phyloP scores from a whole-genome alignment of 2,329 filamentous ascomycete genomes.

The Helminthosporium solani region DNA sequence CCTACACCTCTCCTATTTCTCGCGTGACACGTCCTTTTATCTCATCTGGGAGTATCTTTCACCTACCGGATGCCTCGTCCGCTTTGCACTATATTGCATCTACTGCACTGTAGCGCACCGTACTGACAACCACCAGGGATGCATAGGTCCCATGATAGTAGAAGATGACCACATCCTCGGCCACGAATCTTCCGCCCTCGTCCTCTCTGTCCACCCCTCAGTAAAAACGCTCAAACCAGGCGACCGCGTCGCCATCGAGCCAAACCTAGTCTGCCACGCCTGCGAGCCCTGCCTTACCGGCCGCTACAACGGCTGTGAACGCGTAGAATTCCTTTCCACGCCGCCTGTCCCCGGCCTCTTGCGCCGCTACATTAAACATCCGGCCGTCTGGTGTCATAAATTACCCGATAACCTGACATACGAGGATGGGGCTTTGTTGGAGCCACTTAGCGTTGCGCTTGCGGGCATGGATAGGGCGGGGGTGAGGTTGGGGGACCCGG shows the following conservation, averaged over 20 bases:
- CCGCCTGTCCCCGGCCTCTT: slow-evolving; percentile 85
- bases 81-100: no score
- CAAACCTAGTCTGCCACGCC: slow-evolving; percentile 85
- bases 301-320: slow-evolving; percentile 91
- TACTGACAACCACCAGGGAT: slow-evolving; percentile 48
- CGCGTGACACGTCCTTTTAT: background rate
- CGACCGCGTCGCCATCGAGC: slow-evolving; percentile 91
- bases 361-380: slow-evolving; percentile 91
- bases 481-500: slow-evolving; percentile 79
- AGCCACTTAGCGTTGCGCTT: slow-evolving; percentile 85
- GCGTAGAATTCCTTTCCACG: slow-evolving; percentile 83
- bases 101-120: background rate
- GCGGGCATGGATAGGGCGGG: slow-evolving; percentile 83
- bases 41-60: background rate
- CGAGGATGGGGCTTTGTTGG: slow-evolving; percentile 86
- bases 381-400: slow-evolving; percentile 93
- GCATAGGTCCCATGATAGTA: slow-evolving; percentile 96
- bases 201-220: slow-evolving; percentile 78
- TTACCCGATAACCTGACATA: slow-evolving; percentile 82
- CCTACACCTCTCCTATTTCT: background rate
- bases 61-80: background rate
- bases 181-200: slow-evolving; percentile 83
- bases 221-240: slow-evolving; percentile 77
- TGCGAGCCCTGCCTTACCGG: slow-evolving; percentile 92
- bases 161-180: slow-evolving; percentile 85